Conservation (phyloP, 306 rosid genomes). For the Malus asiatica region DNA sequence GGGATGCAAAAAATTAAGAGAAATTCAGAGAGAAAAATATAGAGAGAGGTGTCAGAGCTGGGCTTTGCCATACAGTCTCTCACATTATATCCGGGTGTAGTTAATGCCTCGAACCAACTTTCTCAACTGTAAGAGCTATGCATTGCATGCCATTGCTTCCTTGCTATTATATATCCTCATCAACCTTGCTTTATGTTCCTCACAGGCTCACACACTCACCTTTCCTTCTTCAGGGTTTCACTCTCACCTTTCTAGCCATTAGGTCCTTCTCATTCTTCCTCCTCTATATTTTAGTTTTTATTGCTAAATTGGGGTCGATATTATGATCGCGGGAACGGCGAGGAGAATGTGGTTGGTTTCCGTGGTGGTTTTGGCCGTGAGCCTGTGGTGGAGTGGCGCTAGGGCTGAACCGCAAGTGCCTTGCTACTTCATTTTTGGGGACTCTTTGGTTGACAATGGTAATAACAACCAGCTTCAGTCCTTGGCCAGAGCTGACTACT, state of each 20-base stretch:
- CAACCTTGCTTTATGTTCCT: constrained; percentile 15
- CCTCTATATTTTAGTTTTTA: neutral
- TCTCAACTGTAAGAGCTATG: constrained; percentile 37
- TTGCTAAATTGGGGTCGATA: neutral
- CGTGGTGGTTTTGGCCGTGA: constrained; percentile 20
- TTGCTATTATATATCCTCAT: constrained; percentile 27
- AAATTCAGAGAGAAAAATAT: neutral
- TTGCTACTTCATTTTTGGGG: constrained; percentile 91
- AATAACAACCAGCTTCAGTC: constrained; percentile 73
- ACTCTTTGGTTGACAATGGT: constrained; percentile 83
- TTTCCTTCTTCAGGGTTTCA: neutral
- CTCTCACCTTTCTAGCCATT: neutral
- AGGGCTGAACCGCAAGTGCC: constrained; percentile 62
- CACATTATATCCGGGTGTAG: constrained; percentile 58
- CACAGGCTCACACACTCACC: neutral
- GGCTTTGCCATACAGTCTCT: constrained; percentile 7
- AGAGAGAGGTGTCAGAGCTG: neutral
- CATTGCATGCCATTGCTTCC: neutral
- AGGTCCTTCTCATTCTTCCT: neutral
- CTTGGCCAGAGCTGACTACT: constrained; percentile 69
- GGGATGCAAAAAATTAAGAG: neutral
- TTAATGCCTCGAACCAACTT: constrained; percentile 54
- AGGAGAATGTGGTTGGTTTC: constrained; percentile 6
- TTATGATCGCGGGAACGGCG: neutral
- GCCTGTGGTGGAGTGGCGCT: constrained; percentile 19